Percentiles rank a stretch among this genome's conserved stretches.
phyloP scores from a whole-genome alignment of 1,139 yeast genomes.

The Suhomyces chickasaworum region DNA sequence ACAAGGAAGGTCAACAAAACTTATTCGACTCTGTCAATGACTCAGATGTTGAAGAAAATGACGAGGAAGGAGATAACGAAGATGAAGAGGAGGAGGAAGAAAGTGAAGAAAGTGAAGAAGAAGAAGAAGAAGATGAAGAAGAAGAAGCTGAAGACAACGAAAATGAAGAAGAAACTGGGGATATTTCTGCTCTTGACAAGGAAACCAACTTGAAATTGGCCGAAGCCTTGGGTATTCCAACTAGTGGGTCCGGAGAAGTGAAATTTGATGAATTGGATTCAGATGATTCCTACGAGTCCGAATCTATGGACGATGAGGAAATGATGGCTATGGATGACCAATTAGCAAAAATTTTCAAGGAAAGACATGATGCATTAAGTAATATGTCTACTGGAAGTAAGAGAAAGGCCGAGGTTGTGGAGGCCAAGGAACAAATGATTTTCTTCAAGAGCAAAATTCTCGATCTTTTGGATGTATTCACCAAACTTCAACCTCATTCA shows the following conservation, averaged over 20 bases:
- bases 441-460: constrained; percentile 77
- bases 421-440: constrained; percentile 78
- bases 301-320: constrained; percentile 93
- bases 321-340: constrained; percentile 95
- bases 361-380: constrained; percentile 65
- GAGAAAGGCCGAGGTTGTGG: constrained; percentile 67
- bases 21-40: constrained; percentile 71
- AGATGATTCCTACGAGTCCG: constrained; percentile 59
- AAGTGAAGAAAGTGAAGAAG: constrained; percentile 37
- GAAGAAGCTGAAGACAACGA: not conserved
- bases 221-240: constrained; percentile 72
- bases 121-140: constrained; percentile 25
- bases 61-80: constrained; percentile 29
- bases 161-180: constrained; percentile 5
- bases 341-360: constrained; percentile 79
- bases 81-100: constrained; percentile 33
- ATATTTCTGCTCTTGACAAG: constrained; percentile 59
- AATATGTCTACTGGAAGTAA: constrained; percentile 59
- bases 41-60: constrained; percentile 36
- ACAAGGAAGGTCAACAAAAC: constrained; percentile 75
- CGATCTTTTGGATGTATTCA: constrained; percentile 70
- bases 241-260: constrained; percentile 47
- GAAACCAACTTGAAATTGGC: constrained; percentile 75
- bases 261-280: constrained; percentile 38
- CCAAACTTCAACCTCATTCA: constrained; percentile 49